These are phyloP conservation scores for Fulvia fulva DNA, from an alignment of 2,329 filamentous ascomycete species.

Conservation along the genomic window DNA sequence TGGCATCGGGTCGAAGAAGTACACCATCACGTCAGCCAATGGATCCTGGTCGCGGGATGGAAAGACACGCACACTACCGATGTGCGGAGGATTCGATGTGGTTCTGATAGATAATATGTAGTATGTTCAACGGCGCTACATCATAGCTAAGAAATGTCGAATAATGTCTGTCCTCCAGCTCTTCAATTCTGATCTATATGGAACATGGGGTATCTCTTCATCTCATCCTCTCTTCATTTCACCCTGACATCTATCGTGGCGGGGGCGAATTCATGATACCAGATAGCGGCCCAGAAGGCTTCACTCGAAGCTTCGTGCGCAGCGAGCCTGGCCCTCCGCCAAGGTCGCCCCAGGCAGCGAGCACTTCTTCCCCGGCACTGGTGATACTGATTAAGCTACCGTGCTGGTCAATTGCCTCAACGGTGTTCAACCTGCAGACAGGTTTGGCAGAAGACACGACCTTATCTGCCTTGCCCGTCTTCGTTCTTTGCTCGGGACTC, in stretches of 20 bases:
- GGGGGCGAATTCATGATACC: neutral
- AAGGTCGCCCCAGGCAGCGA: constrained; percentile 46
- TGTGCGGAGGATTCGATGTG: too few species aligned
- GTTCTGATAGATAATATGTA: too few species aligned
- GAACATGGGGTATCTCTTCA: neutral
- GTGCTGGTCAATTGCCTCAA: constrained; percentile 10
- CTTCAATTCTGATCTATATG: neutral
- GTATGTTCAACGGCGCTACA: neutral
- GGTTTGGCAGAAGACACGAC: neutral
- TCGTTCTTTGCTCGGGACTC: neutral
- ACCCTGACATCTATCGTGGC: neutral
- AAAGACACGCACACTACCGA: too few species aligned
- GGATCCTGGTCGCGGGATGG: too few species aligned
- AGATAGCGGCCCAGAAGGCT: neutral
- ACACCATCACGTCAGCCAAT: too few species aligned
- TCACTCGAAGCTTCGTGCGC: neutral
- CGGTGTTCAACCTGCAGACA: constrained; percentile 12
- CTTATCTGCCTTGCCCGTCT: neutral
- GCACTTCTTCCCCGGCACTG: constrained; percentile 45
- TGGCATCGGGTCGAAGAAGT: too few species aligned
- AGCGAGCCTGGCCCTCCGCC: constrained; percentile 31
- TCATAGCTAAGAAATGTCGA: neutral
- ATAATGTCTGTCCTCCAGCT: neutral
- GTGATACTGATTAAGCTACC: constrained; percentile 27
- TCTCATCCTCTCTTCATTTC: too few species aligned